phyloP scores from a whole-genome alignment of 2,329 filamentous ascomycete genomes.

The Neopestalotiopsis sp. region DNA sequence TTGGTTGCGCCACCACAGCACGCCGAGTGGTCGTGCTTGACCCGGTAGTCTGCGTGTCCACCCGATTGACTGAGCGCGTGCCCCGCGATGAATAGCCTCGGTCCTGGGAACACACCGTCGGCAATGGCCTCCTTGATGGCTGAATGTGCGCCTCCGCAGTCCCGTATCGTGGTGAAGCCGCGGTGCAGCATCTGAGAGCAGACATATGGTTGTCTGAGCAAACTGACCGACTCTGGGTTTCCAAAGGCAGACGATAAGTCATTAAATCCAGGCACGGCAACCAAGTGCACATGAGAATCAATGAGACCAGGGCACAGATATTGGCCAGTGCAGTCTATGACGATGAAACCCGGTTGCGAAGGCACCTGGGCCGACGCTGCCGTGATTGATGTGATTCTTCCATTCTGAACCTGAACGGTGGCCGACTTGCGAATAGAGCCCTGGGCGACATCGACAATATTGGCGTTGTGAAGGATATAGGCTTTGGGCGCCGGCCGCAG shows the following conservation, averaged over 20 bases:
- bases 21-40: conserved; percentile 44
- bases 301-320: conserved; percentile 25
- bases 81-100: conserved; percentile 55
- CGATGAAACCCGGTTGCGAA: conserved; percentile 1
- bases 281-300: conserved; percentile 32
- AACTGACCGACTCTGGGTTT: conserved; percentile 33
- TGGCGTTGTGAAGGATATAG: conserved; percentile 30
- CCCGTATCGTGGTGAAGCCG: conserved; percentile 59
- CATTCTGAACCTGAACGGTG: conserved; percentile 25
- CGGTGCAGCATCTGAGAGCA: conserved; percentile 52
- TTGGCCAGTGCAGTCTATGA: conserved; percentile 24
- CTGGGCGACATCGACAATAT: conserved; percentile 29
- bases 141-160: conserved; percentile 56
- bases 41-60: conserved; percentile 55
- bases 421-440: conserved; percentile 24
- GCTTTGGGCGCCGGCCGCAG: conserved; percentile 25
- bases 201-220: conserved; percentile 49
- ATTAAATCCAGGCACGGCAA: conserved; percentile 30
- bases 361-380: background rate
- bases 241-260: conserved; percentile 29
- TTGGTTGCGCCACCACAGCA: conserved; percentile 51
- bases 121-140: conserved; percentile 56
- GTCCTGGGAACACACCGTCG: conserved; percentile 54
- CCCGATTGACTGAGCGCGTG: conserved; percentile 57
- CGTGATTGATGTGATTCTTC: conserved; percentile 26